Percentiles rank a stretch among this genome's conserved stretches.
phyloP scores from a whole-genome alignment of 2,329 filamentous ascomycete species.

The Scleromitrula shiraiana region DNA sequence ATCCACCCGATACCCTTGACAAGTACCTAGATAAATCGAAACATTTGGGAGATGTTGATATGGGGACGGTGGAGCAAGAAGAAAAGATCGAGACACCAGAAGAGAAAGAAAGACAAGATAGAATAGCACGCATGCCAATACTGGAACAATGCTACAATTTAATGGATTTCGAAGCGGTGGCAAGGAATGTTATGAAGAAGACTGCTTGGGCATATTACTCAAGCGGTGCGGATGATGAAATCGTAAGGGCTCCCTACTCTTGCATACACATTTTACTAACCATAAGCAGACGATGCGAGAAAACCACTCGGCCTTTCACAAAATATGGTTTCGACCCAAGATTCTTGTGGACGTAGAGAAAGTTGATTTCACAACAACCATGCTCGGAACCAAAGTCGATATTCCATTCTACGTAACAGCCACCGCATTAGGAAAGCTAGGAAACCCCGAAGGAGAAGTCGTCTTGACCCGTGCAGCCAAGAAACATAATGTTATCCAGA shows the following conservation, averaged over 20 bases:
- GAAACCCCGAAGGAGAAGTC: conserved; percentile 89
- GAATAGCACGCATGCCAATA: conserved; percentile 66
- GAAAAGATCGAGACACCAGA: conserved; percentile 61
- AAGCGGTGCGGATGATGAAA: conserved; percentile 83
- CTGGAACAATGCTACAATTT: conserved; percentile 88
- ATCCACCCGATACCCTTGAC: conserved; percentile 79
- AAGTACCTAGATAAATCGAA: conserved; percentile 79
- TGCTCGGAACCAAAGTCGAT: conserved; percentile 79
- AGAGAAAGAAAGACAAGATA: conserved; percentile 66
- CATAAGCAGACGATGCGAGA: conserved; percentile 71
- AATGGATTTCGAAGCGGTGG: conserved; percentile 92
- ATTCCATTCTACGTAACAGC: conserved; percentile 96
- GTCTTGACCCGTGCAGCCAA: conserved; percentile 75
- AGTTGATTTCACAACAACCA: conserved; percentile 80
- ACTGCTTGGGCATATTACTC: conserved; percentile 98
- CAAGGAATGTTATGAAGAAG: conserved; percentile 86
- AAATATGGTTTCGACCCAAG: conserved; percentile 92
- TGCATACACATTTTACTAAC: conserved; percentile 13
- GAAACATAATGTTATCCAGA: conserved; percentile 88
- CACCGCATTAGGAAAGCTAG: conserved; percentile 90
- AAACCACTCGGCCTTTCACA: conserved; percentile 93
- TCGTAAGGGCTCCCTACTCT: conserved; percentile 43
- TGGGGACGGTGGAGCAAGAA: conserved; percentile 65
- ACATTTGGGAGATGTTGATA: conserved; percentile 84
- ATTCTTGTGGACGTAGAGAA: conserved; percentile 84